These are phyloP conservation scores for Phytophthora niederhauseri DNA, from an alignment of 352 stramenopile genomes.

Conservation along the genomic window DNA sequence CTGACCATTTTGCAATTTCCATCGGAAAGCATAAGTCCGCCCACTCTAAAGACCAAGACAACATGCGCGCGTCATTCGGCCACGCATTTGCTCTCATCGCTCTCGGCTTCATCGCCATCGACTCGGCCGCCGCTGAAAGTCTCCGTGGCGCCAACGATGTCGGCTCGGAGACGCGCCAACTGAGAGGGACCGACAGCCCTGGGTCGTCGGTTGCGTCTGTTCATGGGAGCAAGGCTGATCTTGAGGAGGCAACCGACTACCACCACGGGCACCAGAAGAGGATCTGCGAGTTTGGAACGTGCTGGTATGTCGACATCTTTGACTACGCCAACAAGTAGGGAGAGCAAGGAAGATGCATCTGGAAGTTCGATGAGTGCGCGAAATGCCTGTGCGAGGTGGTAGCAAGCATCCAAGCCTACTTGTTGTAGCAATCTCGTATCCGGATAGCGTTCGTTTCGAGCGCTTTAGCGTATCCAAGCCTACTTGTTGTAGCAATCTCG, in stretches of 20 bases:
- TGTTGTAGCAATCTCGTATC: no score
- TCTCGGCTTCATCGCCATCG: neutral
- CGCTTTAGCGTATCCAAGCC: no score
- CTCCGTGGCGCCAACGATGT: slow-evolving; percentile 17
- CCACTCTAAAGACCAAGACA: no score
- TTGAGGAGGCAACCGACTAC: neutral
- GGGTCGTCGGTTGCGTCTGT: neutral
- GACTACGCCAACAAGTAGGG: neutral
- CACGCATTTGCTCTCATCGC: neutral
- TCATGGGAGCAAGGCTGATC: slow-evolving; percentile 13
- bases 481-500: no score
- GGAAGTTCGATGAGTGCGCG: neutral
- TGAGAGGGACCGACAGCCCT: slow-evolving; percentile 8
- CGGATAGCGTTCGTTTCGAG: no score
- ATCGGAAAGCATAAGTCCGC: neutral
- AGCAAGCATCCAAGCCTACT: neutral
- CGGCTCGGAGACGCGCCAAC: slow-evolving; percentile 6
- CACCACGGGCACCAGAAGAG: neutral
- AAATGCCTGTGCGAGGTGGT: neutral
- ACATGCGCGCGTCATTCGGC: slow-evolving; percentile 13
- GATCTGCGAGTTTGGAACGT: neutral
- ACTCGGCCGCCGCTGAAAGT: neutral
- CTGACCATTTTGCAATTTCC: slow-evolving; percentile 18
- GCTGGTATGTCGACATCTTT: slow-evolving; percentile 1
- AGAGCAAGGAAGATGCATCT: no score